Evolutionary conservation across 805 yeast genomes (phyloP).

Genomic region (Sugiyamaella boreocaroliniensis): DNA sequence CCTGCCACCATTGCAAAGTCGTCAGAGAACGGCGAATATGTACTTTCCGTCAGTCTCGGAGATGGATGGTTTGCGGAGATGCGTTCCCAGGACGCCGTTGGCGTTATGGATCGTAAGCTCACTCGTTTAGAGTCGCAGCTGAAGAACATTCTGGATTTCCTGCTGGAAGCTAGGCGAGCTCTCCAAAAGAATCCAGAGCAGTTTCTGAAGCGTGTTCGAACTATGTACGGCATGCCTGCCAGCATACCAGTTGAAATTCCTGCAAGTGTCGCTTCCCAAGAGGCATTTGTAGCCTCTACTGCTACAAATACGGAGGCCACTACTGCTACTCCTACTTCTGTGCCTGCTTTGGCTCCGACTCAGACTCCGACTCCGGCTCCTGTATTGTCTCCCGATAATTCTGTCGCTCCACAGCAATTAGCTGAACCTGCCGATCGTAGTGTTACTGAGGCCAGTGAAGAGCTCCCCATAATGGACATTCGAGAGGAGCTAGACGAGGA

Average conservation of each 20-base stretch:
- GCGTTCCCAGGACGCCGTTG: slow-evolving; percentile 14
- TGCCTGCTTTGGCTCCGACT: neutral
- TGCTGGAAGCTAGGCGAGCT: slow-evolving; percentile 16
- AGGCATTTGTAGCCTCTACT: neutral
- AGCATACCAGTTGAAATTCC: neutral
- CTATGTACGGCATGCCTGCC: neutral
- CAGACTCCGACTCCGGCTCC: neutral
- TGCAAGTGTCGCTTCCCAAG: neutral
- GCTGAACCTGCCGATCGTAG: too few relatives aligned
- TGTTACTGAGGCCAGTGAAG: slow-evolving; percentile 31
- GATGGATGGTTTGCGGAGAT: slow-evolving; percentile 28
- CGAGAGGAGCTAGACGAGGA: slow-evolving; percentile 79
- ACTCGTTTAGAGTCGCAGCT: slow-evolving; percentile 11
- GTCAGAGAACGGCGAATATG: neutral
- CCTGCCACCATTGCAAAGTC: neutral
- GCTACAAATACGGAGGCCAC: neutral
- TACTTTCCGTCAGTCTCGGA: slow-evolving; percentile 23
- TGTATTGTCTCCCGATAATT: neutral
- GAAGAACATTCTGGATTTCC: slow-evolving; percentile 10
- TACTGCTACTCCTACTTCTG: neutral
- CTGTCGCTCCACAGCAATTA: neutral
- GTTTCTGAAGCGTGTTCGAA: neutral
- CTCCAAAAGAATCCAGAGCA: neutral
- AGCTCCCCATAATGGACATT: slow-evolving; percentile 69
- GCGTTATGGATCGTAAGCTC: slow-evolving; percentile 18